A percentile compares a stretch with the other conserved stretches of the same genome.
These are phyloP conservation scores for Xanthoconium purpureum DNA, from an alignment of 768 basidiomycete genomes.

Conservation along the genomic window DNA sequence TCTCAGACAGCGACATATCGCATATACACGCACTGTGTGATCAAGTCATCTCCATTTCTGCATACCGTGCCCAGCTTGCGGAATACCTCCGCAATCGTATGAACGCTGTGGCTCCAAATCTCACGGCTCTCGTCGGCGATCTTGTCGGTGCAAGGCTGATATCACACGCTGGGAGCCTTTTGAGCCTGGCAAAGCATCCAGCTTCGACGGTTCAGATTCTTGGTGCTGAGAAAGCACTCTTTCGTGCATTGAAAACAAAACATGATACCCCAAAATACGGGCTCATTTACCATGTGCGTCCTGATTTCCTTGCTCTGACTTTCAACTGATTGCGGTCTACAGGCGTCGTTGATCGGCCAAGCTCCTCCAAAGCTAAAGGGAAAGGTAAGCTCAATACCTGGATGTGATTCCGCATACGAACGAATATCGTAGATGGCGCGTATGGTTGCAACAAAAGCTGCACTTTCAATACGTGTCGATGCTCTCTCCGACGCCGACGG, in stretches of 20 bases:
- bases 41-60: constrained; percentile 95
- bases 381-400: constrained; percentile 51
- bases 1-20: constrained; percentile 92
- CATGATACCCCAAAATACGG: constrained; percentile 99
- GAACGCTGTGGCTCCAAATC: constrained; percentile 96
- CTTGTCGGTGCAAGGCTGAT: constrained; percentile 74
- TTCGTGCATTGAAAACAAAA: constrained; percentile 75
- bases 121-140: constrained; percentile 81
- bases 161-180: constrained; percentile 69
- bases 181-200: constrained; percentile 70
- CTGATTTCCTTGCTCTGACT: neutral
- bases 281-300: constrained; percentile 92
- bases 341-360: constrained; percentile 96
- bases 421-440: constrained; percentile 77
- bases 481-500: constrained; percentile 90
- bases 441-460: constrained; percentile 99
- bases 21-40: constrained; percentile 97
- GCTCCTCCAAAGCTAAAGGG: constrained; percentile 98
- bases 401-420: constrained; percentile 1
- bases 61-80: constrained; percentile 90
- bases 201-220: constrained; percentile 78
- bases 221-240: constrained; percentile 75
- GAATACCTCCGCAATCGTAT: constrained; percentile 98
- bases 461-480: constrained; percentile 95
- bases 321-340: constrained; percentile 3